Conservation (phyloP, 2,329 filamentous ascomycete species). For the Claviceps arundinis region DNA sequence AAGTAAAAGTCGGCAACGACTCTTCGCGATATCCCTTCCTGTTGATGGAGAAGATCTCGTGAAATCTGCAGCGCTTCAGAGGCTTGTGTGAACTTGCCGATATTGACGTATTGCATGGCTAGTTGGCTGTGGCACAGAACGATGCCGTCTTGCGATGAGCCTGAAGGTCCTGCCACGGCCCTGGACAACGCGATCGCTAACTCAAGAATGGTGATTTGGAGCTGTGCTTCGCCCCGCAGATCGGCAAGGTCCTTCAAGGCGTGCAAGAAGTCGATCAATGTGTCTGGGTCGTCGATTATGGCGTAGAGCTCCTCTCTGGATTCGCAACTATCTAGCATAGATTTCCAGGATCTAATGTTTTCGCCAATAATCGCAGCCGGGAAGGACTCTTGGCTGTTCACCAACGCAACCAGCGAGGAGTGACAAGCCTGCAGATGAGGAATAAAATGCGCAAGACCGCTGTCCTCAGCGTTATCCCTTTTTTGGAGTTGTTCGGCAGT, state of each 20-base stretch:
- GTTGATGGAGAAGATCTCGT: conserved; percentile 30
- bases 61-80: conserved; percentile 43
- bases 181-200: conserved; percentile 30
- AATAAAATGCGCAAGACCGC: conserved; percentile 28
- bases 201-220: conserved; percentile 34
- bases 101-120: conserved; percentile 37
- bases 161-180: conserved; percentile 15
- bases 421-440: conserved; percentile 35
- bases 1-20: conserved; percentile 46
- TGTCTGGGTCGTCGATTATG: conserved; percentile 35
- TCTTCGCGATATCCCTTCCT: conserved; percentile 24
- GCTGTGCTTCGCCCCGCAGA: conserved; percentile 33
- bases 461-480: conserved; percentile 31
- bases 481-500: conserved; percentile 22
- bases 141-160: conserved; percentile 24
- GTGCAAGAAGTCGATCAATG: conserved; percentile 35
- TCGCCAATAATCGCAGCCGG: conserved; percentile 19
- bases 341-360: conserved; percentile 31
- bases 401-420: conserved; percentile 30
- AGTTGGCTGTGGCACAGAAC: conserved; percentile 34
- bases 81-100: conserved; percentile 39
- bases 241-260: conserved; percentile 38
- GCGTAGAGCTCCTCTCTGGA: conserved; percentile 28
- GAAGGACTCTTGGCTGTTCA: conserved; percentile 20
- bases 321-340: conserved; percentile 24